Base-by-base conservation (phyloP, 2,329 filamentous ascomycete genomes). In the Penicillium brevicompactum region DNA sequence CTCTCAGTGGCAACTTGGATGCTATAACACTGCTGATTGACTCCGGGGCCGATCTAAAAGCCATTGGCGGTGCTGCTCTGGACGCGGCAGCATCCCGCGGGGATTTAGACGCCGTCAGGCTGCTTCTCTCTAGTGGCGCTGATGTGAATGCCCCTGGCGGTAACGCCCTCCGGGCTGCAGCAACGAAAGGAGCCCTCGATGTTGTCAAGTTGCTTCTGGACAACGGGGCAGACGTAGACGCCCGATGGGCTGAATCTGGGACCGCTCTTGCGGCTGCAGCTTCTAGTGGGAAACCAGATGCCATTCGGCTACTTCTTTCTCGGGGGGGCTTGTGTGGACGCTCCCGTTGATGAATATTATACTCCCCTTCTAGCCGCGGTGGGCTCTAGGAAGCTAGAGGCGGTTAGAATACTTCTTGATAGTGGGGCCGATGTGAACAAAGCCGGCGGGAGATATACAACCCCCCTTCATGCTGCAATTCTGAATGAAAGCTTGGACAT, bases 1-100 rank as follows among this genome's bases (percentile, higher is more conserved):
- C 67, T 65, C 22, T 59, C 21, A 56, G 59, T 21, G 63, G 62
- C 6, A 63, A 69, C 31, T 22, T 55, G 9, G 64, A 63, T 4
- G 59, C 71, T 30, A 62, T 67, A n/a, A 58, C 59, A 44, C 64
- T 70, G 21, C 58, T 71, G 22, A 45, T 71, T 18, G 61, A 63
- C 31, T 65, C 63, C 27, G 61, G 61, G 1, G 64, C 64, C 2
- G 49, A 67, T 30, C 51, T 65, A n/a, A 65, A 66, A 30, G 54
- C 56, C 4, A 50, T 22, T 6, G 32, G 46, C n/a, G 32, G 31
- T 9, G 21, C 32, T 40, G 46, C 46, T 9, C 46, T 49, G 10
- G 14, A 49, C 5, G 21, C 31, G 7, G 49, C 49, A 9, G 38
- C 49, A 8, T 10, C 10, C 5, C 4, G 27, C 3, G 49, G 49